A percentile compares a stretch with the other conserved stretches of the same genome.
Evolutionary conservation across 2,329 filamentous ascomycete genomes (phyloP).

Genomic region (Zarea fungicola): DNA sequence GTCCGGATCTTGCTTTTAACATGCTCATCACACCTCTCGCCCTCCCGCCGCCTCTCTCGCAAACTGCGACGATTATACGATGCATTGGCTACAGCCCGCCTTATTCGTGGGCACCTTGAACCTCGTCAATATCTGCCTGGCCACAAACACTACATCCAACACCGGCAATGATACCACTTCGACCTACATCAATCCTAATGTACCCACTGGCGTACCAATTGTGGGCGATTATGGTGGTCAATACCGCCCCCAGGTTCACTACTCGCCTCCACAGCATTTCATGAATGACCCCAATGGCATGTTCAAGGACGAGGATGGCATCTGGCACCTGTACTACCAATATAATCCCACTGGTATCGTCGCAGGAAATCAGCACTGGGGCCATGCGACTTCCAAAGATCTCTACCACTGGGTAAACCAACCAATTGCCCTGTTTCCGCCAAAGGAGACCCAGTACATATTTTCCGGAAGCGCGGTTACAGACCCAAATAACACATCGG

Average conservation of each 20-base stretch:
- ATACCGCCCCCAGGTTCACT: constrained; percentile 50
- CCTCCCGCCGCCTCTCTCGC: background rate
- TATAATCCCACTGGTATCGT: constrained; percentile 39
- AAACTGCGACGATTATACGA: background rate
- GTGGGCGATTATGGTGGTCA: constrained; percentile 22
- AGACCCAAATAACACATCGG: constrained; percentile 60
- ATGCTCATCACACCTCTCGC: background rate
- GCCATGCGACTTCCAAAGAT: constrained; percentile 58
- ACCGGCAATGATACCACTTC: background rate
- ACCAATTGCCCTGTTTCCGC: constrained; percentile 53
- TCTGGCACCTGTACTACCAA: constrained; percentile 63
- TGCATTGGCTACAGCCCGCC: constrained; percentile 14
- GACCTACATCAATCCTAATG: constrained; percentile 12
- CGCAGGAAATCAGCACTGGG: constrained; percentile 60
- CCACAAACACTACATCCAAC: background rate
- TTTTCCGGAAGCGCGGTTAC: constrained; percentile 54
- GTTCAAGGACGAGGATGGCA: constrained; percentile 51
- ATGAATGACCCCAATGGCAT: constrained; percentile 63
- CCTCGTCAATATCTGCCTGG: constrained; percentile 4
- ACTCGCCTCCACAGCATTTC: constrained; percentile 46
- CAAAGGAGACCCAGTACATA: constrained; percentile 37
- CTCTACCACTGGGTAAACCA: constrained; percentile 62
- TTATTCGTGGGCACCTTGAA: constrained; percentile 8
- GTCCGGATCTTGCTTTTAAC: background rate
- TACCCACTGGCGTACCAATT: constrained; percentile 21